Evolutionary conservation across 2,329 filamentous ascomycete genomes (phyloP), one percentile per base, ranked within the genome.

Genomic region (Reticulascus tulasneorum): DNA sequence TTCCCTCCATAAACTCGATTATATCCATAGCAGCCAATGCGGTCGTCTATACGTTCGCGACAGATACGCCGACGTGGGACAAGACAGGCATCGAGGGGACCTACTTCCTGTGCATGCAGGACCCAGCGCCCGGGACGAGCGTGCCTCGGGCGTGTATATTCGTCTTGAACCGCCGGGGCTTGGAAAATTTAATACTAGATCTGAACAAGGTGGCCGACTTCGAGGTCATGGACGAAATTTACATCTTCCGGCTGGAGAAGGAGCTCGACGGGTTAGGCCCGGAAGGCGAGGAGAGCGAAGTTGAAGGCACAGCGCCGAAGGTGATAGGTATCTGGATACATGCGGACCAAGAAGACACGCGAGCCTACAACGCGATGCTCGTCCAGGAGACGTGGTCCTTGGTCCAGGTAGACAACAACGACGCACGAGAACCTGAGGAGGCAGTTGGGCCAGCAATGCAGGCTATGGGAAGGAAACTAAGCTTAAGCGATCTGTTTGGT

Each of bases 61-160:
- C 77, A 29, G 62, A 71, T 5, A 72, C 78, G 4, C 67, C 75
- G 34, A 64, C 70, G 41, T 97, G 93, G 93, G 85, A 93, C 56
- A 94, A 94, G 67, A 77, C 77, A 29, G 85, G 82, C 37, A 75
- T 90, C 9, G 90, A 95, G 62, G 93, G 93, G 24, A 86, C 87
- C 10, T 69, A 97, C 46, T 98, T 97, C 59, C 77, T 97, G 35
- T 94, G 86, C 67, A 75, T 84, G 46, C 72, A 77, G 54, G 59
- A 63, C 47, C 71, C 63, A 44, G 44, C 67, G 50, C 49, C 56
- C 4, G 55, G 59, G 4, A 60, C 58, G 19, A 50, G 25, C 15
- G 53, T 65, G 31, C 57, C 66, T 23, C 55, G 66, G 12, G 66
- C 68, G 16, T 79, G 79, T 62, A 75, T 86, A 12, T 84, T 89